Percentiles rank a stretch among this genome's conserved stretches.
phyloP scores from a whole-genome alignment of 352 stramenopile genomes.

The Phytopythium sindhum region DNA sequence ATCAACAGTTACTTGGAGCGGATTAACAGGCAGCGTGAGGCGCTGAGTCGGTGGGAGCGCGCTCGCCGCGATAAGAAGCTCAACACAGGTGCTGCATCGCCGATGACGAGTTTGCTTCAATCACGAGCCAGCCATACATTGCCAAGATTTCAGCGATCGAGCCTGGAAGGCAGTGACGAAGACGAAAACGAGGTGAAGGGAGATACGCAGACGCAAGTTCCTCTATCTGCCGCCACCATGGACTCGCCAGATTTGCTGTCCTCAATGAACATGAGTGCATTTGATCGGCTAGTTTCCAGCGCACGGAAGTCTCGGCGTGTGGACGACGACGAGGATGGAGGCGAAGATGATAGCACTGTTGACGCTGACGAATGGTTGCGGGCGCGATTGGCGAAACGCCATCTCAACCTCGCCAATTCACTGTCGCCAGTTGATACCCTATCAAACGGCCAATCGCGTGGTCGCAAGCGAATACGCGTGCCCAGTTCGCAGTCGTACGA shows the following conservation, averaged over 20 bases:
- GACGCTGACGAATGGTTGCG: conserved; percentile 5
- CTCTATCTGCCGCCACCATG: conserved; percentile 18
- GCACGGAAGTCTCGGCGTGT: conserved; percentile 4
- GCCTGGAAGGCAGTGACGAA: conserved; percentile 11
- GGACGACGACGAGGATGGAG: conserved; percentile 5
- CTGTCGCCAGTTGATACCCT: not conserved
- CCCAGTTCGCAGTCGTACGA: conserved; percentile 8
- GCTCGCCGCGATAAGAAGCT: conserved; percentile 1
- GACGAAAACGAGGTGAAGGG: not conserved
- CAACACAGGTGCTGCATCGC: not conserved
- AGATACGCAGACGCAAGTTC: conserved; percentile 26
- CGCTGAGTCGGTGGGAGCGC: conserved; percentile 45
- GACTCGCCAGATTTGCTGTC: conserved; percentile 38
- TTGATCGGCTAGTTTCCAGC: conserved; percentile 4
- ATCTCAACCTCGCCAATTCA: not conserved
- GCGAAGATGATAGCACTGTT: not conserved
- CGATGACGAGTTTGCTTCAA: not conserved
- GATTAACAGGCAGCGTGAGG: conserved; percentile 46
- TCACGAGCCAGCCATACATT: not conserved
- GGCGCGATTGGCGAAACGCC: conserved; percentile 1
- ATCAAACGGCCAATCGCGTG: not conserved
- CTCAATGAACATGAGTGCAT: conserved; percentile 15
- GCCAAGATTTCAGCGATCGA: not conserved
- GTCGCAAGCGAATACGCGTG: conserved; percentile 29
- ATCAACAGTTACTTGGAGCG: conserved; percentile 48